Percentiles rank a stretch among this genome's conserved stretches.
These are phyloP conservation scores for Tuber microsphaerosporum DNA, from an alignment of 495 filamentous ascomycete genomes.

Conservation along the genomic window DNA sequence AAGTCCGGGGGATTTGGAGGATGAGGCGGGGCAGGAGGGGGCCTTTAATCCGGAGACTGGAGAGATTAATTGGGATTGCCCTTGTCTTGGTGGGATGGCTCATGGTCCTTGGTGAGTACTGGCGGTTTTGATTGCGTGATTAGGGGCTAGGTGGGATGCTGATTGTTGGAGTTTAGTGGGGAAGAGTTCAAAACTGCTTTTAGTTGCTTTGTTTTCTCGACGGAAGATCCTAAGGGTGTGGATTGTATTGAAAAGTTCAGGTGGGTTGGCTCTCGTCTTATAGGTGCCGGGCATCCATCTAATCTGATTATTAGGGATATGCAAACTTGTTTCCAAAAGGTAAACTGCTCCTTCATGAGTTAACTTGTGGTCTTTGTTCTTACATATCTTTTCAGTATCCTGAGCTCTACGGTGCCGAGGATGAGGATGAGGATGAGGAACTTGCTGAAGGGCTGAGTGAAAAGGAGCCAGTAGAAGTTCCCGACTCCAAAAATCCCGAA, in stretches of 20 bases:
- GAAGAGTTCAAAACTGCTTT: slow-evolving; percentile 91
- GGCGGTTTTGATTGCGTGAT: not conserved
- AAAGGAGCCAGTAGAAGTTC: slow-evolving; percentile 2
- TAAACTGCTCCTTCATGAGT: not conserved
- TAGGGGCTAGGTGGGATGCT: slow-evolving; percentile 4
- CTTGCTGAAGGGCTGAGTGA: slow-evolving; percentile 7
- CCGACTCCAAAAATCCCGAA: not conserved
- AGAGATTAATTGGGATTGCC: slow-evolving; percentile 99
- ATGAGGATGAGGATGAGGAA: slow-evolving; percentile 67
- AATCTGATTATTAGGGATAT: slow-evolving; percentile 56
- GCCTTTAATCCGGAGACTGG: slow-evolving; percentile 97
- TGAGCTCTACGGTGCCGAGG: slow-evolving; percentile 83
- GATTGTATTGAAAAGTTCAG: slow-evolving; percentile 98
- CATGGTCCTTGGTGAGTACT: slow-evolving; percentile 65
- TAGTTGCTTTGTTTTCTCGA: slow-evolving; percentile 92
- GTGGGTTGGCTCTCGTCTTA: slow-evolving; percentile 35
- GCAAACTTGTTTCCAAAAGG: slow-evolving; percentile 81
- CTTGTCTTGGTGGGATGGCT: slow-evolving; percentile 95
- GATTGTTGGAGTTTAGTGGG: slow-evolving; percentile 45
- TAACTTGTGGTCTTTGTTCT: not conserved
- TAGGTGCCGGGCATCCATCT: slow-evolving; percentile 36
- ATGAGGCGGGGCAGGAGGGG: slow-evolving; percentile 74
- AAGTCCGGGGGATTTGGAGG: slow-evolving; percentile 57
- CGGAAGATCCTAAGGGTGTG: slow-evolving; percentile 95
- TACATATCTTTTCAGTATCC: slow-evolving; percentile 52